These are phyloP conservation scores for Candida hispaniensis DNA, from an alignment of 805 yeast species.

Conservation along the genomic window DNA sequence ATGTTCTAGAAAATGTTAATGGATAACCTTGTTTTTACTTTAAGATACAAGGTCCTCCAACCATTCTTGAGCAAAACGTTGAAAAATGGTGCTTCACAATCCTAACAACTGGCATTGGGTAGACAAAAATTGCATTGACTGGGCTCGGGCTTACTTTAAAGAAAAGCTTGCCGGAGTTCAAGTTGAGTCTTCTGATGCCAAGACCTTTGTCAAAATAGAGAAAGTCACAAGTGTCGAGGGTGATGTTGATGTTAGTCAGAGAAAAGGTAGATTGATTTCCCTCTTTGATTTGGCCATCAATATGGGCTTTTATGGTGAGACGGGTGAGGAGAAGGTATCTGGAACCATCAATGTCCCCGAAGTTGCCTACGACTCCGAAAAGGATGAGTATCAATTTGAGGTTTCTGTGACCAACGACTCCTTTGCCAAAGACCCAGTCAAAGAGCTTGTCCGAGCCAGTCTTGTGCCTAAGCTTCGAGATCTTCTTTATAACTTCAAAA, in stretches of 20 bases:
- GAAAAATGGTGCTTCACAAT: constrained; percentile 78
- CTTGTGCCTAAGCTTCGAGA: constrained; percentile 63
- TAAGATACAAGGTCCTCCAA: too few relatives aligned
- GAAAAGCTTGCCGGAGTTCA: constrained; percentile 45
- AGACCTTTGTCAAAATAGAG: constrained; percentile 31
- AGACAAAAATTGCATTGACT: constrained; percentile 87
- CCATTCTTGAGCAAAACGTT: too few relatives aligned
- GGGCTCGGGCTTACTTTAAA: constrained; percentile 74
- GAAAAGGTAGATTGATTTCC: constrained; percentile 93
- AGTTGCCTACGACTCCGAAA: constrained; percentile 82
- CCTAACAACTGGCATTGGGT: constrained; percentile 99
- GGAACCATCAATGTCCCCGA: constrained; percentile 86
- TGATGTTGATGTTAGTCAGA: constrained; percentile 92
- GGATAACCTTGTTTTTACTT: too few relatives aligned
- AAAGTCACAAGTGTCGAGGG: constrained; percentile 64
- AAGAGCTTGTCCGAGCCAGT: constrained; percentile 41
- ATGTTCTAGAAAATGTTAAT: too few relatives aligned
- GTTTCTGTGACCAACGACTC: constrained; percentile 51
- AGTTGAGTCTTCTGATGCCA: constrained; percentile 29
- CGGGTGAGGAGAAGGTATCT: constrained; percentile 33
- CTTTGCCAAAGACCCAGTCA: constrained; percentile 36
- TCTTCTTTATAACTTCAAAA: constrained; percentile 55
- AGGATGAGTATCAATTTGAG: constrained; percentile 77
- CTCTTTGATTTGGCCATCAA: constrained; percentile 70
- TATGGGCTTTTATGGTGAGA: constrained; percentile 44